Evolutionary conservation across 1,284 basidiomycete genomes (phyloP).

Genomic region (Pseudozyma thailandica): DNA sequence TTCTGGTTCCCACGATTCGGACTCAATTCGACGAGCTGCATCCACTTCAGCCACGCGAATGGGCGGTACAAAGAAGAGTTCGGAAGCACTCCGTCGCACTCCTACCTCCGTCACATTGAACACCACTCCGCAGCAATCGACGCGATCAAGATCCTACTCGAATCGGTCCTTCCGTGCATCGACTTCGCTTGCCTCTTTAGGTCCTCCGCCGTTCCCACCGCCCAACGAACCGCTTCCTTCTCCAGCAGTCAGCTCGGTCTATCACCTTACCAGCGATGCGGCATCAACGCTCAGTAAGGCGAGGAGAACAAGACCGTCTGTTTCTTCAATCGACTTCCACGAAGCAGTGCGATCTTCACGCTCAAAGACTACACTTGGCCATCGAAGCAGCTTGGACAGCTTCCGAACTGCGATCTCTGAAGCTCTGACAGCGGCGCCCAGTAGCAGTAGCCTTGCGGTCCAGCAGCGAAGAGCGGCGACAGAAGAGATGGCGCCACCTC

Average conservation of each 20-base stretch:
- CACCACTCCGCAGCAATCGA: slow-evolving; percentile 21
- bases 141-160: slow-evolving; percentile 25
- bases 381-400: slow-evolving; percentile 35
- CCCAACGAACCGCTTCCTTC: slow-evolving; percentile 44
- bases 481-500: slow-evolving; percentile 13
- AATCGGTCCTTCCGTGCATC: slow-evolving; percentile 35
- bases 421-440: slow-evolving; percentile 19
- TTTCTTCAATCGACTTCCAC: slow-evolving; percentile 34
- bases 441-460: slow-evolving; percentile 13
- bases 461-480: slow-evolving; percentile 5
- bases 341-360: slow-evolving; percentile 24
- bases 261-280: slow-evolving; percentile 24
- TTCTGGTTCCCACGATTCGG: slow-evolving; percentile 11
- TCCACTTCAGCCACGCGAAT: slow-evolving; percentile 21
- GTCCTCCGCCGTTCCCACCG: slow-evolving; percentile 47
- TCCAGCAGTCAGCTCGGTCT: slow-evolving; percentile 30
- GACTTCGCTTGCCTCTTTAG: slow-evolving; percentile 27
- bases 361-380: slow-evolving; percentile 21
- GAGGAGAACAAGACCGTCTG: slow-evolving; percentile 14
- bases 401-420: slow-evolving; percentile 44
- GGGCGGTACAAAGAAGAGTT: slow-evolving; percentile 7
- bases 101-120: slow-evolving; percentile 20
- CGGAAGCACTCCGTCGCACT: slow-evolving; percentile 28
- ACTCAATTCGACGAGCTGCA: slow-evolving; percentile 25
- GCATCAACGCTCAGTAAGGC: slow-evolving; percentile 13